Evolutionary conservation across 2,329 filamentous ascomycete genomes (phyloP).

Genomic region (Aspergillus fijiensis): DNA sequence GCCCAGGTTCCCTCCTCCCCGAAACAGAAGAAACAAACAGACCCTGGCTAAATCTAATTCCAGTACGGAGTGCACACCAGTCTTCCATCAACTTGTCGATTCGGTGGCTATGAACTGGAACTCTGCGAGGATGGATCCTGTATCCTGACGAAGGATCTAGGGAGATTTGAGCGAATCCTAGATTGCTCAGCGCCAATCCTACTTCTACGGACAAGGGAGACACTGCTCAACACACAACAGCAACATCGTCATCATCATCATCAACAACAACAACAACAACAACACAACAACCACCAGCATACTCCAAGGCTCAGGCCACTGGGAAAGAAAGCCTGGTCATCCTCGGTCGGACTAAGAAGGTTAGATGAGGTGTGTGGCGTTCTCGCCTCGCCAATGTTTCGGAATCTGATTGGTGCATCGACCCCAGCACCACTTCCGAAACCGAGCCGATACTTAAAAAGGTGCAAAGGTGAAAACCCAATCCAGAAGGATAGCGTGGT

Average conservation of each 20-base stretch:
- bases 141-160: neutral
- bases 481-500: constrained; percentile 3
- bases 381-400: neutral
- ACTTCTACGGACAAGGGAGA: neutral
- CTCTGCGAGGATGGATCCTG: neutral
- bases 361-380: constrained; percentile 12
- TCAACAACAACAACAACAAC: neutral
- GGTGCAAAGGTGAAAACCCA: neutral
- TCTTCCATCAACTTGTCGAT: neutral
- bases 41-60: neutral
- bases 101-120: neutral
- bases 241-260: neutral
- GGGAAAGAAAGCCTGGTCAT: neutral
- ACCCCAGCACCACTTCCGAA: neutral
- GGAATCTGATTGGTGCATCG: constrained; percentile 4
- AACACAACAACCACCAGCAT: neutral
- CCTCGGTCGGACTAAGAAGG: neutral
- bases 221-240: neutral
- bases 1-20: too few relatives aligned
- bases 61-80: neutral
- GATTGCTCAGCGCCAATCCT: neutral
- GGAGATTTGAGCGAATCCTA: neutral
- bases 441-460: constrained; percentile 12
- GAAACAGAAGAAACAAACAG: neutral
- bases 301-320: constrained; percentile 1